These are phyloP conservation scores for Aspergillus ellipticus DNA, from an alignment of 495 filamentous ascomycete species.

Conservation along the genomic window DNA sequence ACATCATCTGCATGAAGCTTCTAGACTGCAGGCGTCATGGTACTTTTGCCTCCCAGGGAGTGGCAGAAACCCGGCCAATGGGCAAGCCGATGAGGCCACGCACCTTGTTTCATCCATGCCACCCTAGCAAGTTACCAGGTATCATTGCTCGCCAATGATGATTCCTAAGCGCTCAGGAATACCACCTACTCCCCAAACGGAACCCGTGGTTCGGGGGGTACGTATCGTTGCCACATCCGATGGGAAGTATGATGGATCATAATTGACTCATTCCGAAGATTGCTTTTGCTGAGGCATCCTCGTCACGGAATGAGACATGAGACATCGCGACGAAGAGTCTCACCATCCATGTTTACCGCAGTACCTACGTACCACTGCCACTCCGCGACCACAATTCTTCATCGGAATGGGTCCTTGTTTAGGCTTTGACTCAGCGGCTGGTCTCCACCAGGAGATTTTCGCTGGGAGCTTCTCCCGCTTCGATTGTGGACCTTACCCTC, in stretches of 20 bases:
- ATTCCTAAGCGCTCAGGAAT: not conserved
- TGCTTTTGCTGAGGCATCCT: not conserved
- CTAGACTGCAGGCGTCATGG: constrained; percentile 3
- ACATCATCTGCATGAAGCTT: constrained; percentile 7
- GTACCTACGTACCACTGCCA: not conserved
- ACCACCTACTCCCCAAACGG: not conserved
- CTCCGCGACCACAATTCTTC: not conserved
- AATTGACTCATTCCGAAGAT: constrained; percentile 1
- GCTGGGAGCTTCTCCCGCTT: constrained; percentile 46
- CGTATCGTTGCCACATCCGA: constrained; percentile 9
- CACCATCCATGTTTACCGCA: not conserved
- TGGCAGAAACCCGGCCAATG: constrained; percentile 14
- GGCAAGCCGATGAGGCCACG: constrained; percentile 20
- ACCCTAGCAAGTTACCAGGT: not conserved
- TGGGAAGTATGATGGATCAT: constrained; percentile 12
- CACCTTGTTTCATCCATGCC: constrained; percentile 17
- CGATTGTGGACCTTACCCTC: constrained; percentile 44
- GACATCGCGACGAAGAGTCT: not conserved
- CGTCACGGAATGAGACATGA: not conserved
- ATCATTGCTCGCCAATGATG: no score
- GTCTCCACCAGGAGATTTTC: constrained; percentile 28
- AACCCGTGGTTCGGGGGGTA: constrained; percentile 8
- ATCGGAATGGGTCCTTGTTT: constrained; percentile 3
- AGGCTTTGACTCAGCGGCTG: constrained; percentile 15
- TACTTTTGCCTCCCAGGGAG: constrained; percentile 12